Base-by-base conservation (phyloP, 345 rosid species). In the Heritiera littoralis region DNA sequence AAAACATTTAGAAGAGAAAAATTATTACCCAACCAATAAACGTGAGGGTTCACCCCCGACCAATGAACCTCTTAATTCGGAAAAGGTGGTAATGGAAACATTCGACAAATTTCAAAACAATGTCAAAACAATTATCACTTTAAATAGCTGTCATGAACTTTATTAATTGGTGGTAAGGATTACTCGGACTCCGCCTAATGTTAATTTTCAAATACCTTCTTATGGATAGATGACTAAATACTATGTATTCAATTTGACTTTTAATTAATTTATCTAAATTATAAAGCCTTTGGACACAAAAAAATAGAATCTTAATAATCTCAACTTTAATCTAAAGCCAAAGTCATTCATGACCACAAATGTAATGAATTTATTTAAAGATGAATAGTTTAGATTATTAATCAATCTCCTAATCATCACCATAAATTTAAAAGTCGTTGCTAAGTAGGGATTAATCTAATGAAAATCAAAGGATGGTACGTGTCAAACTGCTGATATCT, bases 101-200 rank as follows among this genome's bases (percentile, higher is more conserved):
- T 59, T 58, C 7, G 28, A 59, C 5, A 20, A 8, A 59, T 35
- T 35, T 35, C 38, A 35, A 35, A 35, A 35, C 3, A 35, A 35
- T 35, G 38, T 35, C 32, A 20, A 20, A 58, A 20, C 12, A 58
- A 58, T 58, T 4, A 8, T 59, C 32, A 8, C 12, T 59, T 6
- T 59, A 20, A 59, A 20, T 23, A 59, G 64, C 64, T 59, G 64
- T 59, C 64, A 59, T 20, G 64, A 59, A 59, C 64, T 59, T 59
- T 9, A 35, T 35, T 35, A 35, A 58, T 58, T 58, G 7, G 63
- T n/a, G 63, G 7, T 58, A 58, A 59, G 32, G 32, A 59, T 20
- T 59, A 20, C 28, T 59, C 9, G 10, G 63, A 58, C 13, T 0
- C 2, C 41, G 2, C 30, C 28, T 20, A 58, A 56, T 20, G 10